A percentile compares a stretch with the other conserved stretches of the same genome.
Evolutionary conservation across 2,329 filamentous ascomycete species (phyloP).

Genomic region (Aureobasidium melanogenum): DNA sequence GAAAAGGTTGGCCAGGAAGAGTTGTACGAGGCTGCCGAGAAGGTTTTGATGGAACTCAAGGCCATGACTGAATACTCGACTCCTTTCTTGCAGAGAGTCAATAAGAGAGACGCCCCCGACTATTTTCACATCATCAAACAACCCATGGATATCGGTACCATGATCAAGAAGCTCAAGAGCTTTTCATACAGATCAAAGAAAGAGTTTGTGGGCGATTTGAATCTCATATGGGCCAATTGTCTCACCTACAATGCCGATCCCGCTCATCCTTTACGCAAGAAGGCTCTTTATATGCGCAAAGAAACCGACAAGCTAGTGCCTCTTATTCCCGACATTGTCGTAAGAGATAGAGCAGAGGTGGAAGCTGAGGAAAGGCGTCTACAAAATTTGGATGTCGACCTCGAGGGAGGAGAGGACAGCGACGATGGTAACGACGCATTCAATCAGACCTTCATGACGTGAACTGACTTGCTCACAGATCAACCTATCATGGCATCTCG

Average conservation of each 20-base stretch:
- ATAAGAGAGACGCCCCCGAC: conserved; percentile 93
- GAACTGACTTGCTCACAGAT: conserved; percentile 20
- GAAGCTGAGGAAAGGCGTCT: conserved; percentile 65
- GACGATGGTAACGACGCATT: conserved; percentile 52
- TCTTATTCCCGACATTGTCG: conserved; percentile 83
- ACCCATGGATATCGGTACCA: conserved; percentile 93
- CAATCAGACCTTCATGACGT: no score
- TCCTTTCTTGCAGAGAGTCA: conserved; percentile 89
- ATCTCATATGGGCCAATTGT: conserved; percentile 95
- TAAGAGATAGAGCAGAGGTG: conserved; percentile 86
- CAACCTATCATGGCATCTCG: conserved; percentile 97
- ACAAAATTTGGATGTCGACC: conserved; percentile 71
- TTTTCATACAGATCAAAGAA: conserved; percentile 58
- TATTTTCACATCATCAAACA: conserved; percentile 92
- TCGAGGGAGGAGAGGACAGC: conserved; percentile 79
- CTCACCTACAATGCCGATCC: conserved; percentile 90
- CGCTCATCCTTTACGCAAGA: conserved; percentile 77
- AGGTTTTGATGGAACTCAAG: conserved; percentile 93
- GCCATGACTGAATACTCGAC: conserved; percentile 95
- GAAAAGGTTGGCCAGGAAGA: conserved; percentile 97
- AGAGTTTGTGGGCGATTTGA: conserved; percentile 88
- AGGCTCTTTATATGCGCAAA: conserved; percentile 93
- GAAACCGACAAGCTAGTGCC: conserved; percentile 95
- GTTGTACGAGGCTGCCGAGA: conserved; percentile 91
- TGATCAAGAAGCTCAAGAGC: conserved; percentile 93